Base-by-base conservation (phyloP, 2,329 filamentous ascomycete species). In the Neophaeococcomyces mojaviensis region DNA sequence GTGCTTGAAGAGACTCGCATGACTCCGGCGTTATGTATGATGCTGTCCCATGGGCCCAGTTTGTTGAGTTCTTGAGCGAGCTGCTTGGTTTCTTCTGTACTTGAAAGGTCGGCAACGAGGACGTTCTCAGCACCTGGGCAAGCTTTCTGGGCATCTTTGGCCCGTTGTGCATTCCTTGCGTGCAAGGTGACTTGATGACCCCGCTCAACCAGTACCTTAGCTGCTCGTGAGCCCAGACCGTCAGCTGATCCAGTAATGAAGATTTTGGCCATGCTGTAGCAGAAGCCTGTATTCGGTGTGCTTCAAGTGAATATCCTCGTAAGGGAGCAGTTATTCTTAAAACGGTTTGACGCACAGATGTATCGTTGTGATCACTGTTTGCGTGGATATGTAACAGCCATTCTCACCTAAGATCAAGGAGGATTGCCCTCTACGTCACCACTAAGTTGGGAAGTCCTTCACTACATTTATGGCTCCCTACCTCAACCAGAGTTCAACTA, bases 21-120 rank as follows among this genome's bases (percentile, higher is more conserved):
- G 46, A 70, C 72, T 2, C 75, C 77, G 0, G 77, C 77, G 49
- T 80, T 81, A 64, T 80, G 77, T 15, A 81, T 66, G 12, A 81
- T 64, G 19, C 68, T 66, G 55, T 81, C 78, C 55, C 75, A 79
- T 0, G 67, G 62, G 0, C 72, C 73, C 1, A 67, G 59, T 31
- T 62, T 61, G 58, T 77, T 75, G 43, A 74, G 70, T 43, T 76
- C 64, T 9, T 63, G 57, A 1, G 77, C 77, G 2, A 81, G 64
- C 2, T 60, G 58, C 49, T 75, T 77, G 3, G 67, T 75, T 40
- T 74, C 71, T 4, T 68, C 55, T 34, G 78, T 63, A 39, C 65
- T 74, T 19, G 70, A 65, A 1, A 81, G 62, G 58, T 81, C 77
- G 22, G 66, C 76, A 8, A 75, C 61, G 2, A 80, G 64, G 2